A percentile compares a stretch with the other conserved stretches of the same genome.
These are phyloP conservation scores for Hericium erinaceus DNA, from an alignment of 768 basidiomycete species.

Conservation along the genomic window DNA sequence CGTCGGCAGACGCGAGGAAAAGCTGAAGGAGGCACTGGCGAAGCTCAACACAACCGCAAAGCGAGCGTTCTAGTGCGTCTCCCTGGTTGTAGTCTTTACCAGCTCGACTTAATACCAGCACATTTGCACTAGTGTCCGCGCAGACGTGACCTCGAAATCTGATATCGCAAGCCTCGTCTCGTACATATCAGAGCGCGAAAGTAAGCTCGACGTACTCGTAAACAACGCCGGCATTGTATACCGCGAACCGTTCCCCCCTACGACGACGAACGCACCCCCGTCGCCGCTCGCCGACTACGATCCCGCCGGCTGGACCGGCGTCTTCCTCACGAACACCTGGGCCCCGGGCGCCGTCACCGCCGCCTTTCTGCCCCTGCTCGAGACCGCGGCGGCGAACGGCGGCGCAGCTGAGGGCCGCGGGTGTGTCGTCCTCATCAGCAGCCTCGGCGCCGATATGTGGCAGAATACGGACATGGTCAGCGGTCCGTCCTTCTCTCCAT, in stretches of 20 bases:
- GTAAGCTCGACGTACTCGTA: slow-evolving; percentile 63
- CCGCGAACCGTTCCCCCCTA: slow-evolving; percentile 10
- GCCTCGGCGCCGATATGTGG: neutral
- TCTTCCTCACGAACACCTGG: slow-evolving; percentile 63
- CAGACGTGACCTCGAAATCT: slow-evolving; percentile 43
- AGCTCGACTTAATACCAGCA: too few species aligned
- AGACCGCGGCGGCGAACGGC: neutral
- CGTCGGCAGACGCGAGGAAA: slow-evolving; percentile 44
- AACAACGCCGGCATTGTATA: slow-evolving; percentile 69
- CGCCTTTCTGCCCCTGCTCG: slow-evolving; percentile 54
- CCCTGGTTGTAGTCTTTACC: slow-evolving; percentile 33
- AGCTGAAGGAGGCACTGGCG: slow-evolving; percentile 48
- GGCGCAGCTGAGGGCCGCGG: neutral
- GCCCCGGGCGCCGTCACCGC: slow-evolving; percentile 67
- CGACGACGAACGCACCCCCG: slow-evolving; percentile 56
- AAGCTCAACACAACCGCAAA: slow-evolving; percentile 30
- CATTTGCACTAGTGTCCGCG: slow-evolving; percentile 46
- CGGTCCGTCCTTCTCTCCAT: slow-evolving; percentile 63
- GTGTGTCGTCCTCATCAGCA: neutral
- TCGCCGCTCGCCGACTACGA: slow-evolving; percentile 55
- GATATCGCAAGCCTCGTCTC: slow-evolving; percentile 31
- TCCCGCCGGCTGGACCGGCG: slow-evolving; percentile 58
- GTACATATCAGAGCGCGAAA: slow-evolving; percentile 46
- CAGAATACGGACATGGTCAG: slow-evolving; percentile 67
- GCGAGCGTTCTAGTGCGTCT: slow-evolving; percentile 12